phyloP scores from a whole-genome alignment of 176 grass and related monocot genomes.

The Carex kokanica region DNA sequence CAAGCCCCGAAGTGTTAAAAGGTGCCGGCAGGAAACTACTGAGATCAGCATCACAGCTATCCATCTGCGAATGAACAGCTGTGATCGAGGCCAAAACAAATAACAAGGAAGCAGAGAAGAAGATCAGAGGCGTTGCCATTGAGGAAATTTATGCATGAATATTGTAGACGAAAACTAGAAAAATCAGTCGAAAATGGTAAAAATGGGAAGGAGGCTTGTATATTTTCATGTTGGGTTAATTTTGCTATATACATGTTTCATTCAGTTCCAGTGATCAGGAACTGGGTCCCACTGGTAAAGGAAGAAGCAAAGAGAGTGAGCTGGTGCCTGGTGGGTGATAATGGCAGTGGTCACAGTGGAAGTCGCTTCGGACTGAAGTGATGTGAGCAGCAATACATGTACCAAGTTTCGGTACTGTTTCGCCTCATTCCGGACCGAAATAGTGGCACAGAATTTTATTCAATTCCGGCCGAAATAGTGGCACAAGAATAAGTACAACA shows the following conservation, averaged over 20 bases:
- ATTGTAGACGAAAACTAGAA: not conserved
- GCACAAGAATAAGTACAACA: not conserved
- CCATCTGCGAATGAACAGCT: constrained; percentile 20
- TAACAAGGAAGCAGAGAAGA: not conserved
- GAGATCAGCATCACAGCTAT: constrained; percentile 27
- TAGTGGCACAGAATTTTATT: not conserved
- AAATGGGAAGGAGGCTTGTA: not conserved
- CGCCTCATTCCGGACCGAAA: not conserved
- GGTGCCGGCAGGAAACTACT: constrained; percentile 27
- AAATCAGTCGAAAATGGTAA: not conserved
- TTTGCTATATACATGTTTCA: not conserved
- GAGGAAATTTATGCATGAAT: not conserved
- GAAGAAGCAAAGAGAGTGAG: constrained; percentile 3
- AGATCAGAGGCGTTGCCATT: constrained; percentile 1
- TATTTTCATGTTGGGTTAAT: not conserved
- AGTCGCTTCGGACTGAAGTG: constrained; percentile 4
- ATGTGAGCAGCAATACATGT: not conserved
- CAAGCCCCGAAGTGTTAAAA: constrained; percentile 34
- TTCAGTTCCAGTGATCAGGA: not conserved
- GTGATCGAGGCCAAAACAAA: not conserved
- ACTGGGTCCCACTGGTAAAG: constrained; percentile 16
- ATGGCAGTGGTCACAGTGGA: constrained; percentile 15
- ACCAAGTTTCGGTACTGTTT: not conserved
- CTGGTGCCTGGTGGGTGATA: not conserved
- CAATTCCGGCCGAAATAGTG: not conserved